Conservation (phyloP, 78 protist genomes). For the Monocercomonoides exilis region DNA sequence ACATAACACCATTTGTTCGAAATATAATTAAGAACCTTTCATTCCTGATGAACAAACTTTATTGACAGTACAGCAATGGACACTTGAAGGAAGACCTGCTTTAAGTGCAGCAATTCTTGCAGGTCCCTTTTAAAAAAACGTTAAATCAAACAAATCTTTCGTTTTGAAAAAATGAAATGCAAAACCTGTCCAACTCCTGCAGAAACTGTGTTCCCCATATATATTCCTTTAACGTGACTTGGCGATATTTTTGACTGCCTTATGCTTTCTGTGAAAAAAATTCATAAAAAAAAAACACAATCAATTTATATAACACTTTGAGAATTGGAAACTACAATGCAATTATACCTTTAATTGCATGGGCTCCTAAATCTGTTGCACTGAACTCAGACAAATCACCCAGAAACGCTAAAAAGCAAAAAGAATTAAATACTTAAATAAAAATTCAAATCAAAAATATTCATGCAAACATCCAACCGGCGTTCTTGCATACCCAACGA, state of each 20-base stretch:
- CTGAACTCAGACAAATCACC: neutral
- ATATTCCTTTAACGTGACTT: neutral
- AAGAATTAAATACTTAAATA: too few relatives aligned
- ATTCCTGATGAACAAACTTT: slow-evolving; percentile 94
- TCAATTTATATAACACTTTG: too few relatives aligned
- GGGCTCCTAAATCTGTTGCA: neutral
- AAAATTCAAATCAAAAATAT: too few relatives aligned
- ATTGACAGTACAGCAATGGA: slow-evolving; percentile 54
- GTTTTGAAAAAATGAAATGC: neutral
- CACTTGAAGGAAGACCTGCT: neutral
- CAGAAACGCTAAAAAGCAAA: neutral
- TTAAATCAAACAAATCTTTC: neutral
- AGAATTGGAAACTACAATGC: too few relatives aligned
- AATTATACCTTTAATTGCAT: neutral
- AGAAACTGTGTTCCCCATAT: neutral
- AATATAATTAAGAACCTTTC: slow-evolving; percentile 42
- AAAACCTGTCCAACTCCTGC: neutral
- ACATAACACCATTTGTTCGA: too few relatives aligned
- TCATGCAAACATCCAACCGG: neutral
- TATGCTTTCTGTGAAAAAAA: neutral
- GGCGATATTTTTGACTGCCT: neutral
- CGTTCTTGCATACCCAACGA: slow-evolving; percentile 3
- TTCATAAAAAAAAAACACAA: neutral
- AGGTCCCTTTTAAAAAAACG: neutral
- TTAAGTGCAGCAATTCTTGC: neutral